Percentiles rank a stretch among this genome's conserved stretches.
phyloP scores from a whole-genome alignment of 352 stramenopile species.

The Globisporangium emineosum region DNA sequence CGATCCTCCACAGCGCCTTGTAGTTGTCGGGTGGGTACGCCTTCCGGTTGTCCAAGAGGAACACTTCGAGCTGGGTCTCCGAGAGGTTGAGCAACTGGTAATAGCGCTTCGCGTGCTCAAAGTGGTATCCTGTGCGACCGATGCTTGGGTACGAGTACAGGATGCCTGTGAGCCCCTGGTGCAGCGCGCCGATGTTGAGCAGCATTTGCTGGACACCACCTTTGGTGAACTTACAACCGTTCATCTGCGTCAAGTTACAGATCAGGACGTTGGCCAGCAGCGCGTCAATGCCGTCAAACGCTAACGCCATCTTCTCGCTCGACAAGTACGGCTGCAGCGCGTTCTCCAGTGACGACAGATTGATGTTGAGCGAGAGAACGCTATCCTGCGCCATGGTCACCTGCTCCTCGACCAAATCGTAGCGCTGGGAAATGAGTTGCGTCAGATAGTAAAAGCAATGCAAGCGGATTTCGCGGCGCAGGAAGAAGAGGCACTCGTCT shows the following conservation, averaged over 20 bases:
- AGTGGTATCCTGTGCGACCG: constrained; percentile 46
- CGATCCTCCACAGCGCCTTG: constrained; percentile 70
- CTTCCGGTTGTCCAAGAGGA: constrained; percentile 69
- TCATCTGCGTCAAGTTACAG: constrained; percentile 61
- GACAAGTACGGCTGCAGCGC: constrained; percentile 67
- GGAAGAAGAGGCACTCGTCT: constrained; percentile 75
- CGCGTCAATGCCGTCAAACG: constrained; percentile 70
- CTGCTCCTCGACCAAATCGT: constrained; percentile 51
- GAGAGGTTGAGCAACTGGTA: constrained; percentile 70
- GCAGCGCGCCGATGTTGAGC: constrained; percentile 69
- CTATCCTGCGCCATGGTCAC: constrained; percentile 68
- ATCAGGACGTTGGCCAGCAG: constrained; percentile 66
- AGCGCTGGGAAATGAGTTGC: constrained; percentile 65
- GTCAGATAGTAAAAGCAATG: constrained; percentile 79
- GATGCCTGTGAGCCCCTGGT: constrained; percentile 68
- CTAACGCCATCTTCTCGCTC: constrained; percentile 70
- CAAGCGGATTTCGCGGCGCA: constrained; percentile 70
- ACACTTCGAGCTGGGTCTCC: constrained; percentile 77
- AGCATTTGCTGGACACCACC: constrained; percentile 79
- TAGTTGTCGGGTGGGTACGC: constrained; percentile 59
- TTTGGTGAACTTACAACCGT: constrained; percentile 54
- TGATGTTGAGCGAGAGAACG: constrained; percentile 73
- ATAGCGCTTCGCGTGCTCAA: constrained; percentile 79
- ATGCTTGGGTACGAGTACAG: constrained; percentile 68
- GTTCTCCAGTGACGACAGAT: constrained; percentile 71